Evolutionary conservation across 176 grass and related monocot species (phyloP).

Genomic region (Hsuehochloa calcarea): DNA sequence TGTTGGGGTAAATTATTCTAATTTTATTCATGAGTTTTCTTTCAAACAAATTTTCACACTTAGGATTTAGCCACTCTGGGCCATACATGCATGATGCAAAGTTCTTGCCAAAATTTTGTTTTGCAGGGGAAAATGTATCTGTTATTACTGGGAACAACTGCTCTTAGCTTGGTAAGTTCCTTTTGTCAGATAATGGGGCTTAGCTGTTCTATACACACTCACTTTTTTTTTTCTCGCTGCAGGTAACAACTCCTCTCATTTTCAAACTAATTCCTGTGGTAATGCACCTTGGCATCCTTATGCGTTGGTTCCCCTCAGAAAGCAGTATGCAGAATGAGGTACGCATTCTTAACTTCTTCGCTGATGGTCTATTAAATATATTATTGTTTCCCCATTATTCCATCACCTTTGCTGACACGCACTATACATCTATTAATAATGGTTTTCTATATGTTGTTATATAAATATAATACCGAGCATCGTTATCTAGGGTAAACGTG

Average conservation of each 20-base stretch:
- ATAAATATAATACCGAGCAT: background rate
- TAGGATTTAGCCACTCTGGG: background rate
- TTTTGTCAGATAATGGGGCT: constrained; percentile 19
- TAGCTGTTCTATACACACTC: constrained; percentile 22
- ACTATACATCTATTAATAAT: background rate
- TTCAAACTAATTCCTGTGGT: constrained; percentile 98
- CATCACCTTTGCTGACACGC: background rate
- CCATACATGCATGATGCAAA: background rate
- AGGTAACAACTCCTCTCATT: constrained; percentile 98
- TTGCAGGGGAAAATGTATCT: constrained; percentile 98
- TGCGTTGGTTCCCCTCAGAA: constrained; percentile 89
- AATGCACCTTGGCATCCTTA: constrained; percentile 93
- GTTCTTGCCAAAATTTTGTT: constrained; percentile 7
- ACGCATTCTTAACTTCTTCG: constrained; percentile 24
- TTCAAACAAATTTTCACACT: background rate
- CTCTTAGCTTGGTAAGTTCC: constrained; percentile 82
- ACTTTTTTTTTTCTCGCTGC: constrained; percentile 25
- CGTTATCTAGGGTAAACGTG: background rate
- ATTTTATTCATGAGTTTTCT: constrained; percentile 13
- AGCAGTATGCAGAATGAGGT: constrained; percentile 83
- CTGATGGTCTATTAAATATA: constrained; percentile 1
- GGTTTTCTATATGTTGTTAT: background rate
- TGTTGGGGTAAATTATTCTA: constrained; percentile 69
- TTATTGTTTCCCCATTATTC: background rate
- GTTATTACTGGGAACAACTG: constrained; percentile 89